Percentiles rank a stretch among this genome's conserved stretches.
Conservation (phyloP, 768 basidiomycete species). For the Hericium rajendrae region DNA sequence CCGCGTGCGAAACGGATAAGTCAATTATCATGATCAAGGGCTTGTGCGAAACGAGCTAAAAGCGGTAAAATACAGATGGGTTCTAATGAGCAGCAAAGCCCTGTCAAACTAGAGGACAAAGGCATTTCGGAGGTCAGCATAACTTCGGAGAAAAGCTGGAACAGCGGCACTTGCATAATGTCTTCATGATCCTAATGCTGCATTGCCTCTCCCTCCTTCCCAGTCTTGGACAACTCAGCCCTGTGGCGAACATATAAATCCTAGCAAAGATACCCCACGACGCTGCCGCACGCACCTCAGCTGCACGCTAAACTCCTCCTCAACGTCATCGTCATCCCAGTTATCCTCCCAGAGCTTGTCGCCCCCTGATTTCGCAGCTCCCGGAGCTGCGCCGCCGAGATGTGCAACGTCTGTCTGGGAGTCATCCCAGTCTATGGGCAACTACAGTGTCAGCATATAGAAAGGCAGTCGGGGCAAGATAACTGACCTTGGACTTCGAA, state of each 20-base stretch:
- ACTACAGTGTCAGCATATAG: not conserved
- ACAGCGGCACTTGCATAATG: no score
- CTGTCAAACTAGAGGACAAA: no score
- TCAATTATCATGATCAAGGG: no score
- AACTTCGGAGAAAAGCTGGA: no score
- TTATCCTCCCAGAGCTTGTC: slow-evolving; percentile 99
- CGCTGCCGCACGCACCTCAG: slow-evolving; percentile 57
- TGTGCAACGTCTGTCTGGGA: slow-evolving; percentile 76
- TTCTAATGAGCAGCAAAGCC: no score
- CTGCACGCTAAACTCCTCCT: slow-evolving; percentile 94
- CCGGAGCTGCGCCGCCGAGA: slow-evolving; percentile 62
- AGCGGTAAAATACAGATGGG: no score
- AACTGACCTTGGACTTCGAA: slow-evolving; percentile 70
- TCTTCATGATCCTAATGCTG: slow-evolving; percentile 15
- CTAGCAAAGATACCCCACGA: not conserved
- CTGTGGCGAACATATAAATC: no score
- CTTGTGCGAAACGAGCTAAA: no score
- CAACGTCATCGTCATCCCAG: slow-evolving; percentile 99
- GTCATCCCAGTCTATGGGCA: slow-evolving; percentile 70
- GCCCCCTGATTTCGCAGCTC: slow-evolving; percentile 68
- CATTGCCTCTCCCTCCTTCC: slow-evolving; percentile 15
- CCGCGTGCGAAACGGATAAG: no score
- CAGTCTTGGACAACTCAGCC: not conserved
- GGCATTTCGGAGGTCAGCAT: no score
- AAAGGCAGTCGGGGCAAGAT: not conserved